Base-by-base conservation (phyloP, 2,329 filamentous ascomycete species). In the Cyphellophora europaea region DNA sequence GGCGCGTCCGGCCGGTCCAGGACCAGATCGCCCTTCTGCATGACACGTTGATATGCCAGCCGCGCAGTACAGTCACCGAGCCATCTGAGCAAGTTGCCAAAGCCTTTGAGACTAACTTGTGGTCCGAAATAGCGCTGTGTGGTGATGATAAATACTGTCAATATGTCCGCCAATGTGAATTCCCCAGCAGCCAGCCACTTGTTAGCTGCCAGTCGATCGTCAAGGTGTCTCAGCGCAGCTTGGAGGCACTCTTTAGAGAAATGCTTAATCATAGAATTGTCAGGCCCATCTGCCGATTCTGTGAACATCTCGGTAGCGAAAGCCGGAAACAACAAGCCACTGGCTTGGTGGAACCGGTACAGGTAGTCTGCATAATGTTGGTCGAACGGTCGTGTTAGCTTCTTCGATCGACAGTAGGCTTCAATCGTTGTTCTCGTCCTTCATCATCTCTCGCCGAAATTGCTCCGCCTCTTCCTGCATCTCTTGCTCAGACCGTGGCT, bases 391-490 rank as follows among this genome's bases (percentile, higher is more conserved):
- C n/a, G n/a, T n/a, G n/a, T n/a, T n/a, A n/a, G n/a, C n/a, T n/a
- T n/a, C n/a, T n/a, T n/a, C n/a, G n/a, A n/a, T n/a, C n/a, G n/a
- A n/a, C n/a, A n/a, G n/a, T n/a, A n/a, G n/a, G n/a, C n/a, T n/a
- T n/a, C n/a, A n/a, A n/a, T n/a, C n/a, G n/a, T n/a, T n/a, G n/a
- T n/a, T n/a, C n/a, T 42, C 53, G 45, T 60, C 56, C 35, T 53
- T 66, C 42, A 59, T 62, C 57, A 75, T 69, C 56, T 73, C 67
- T 30, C 53, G 53, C 37, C 71, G 73, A 50, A 88, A 76, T 64
- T 71, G 65, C 47, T 71, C 67, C 6, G 87, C 87, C 66, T 95
- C 89, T 6, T 67, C 67, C 43, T 69, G 66, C 89, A 96, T 95
- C 52, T 85, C 83, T 49, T 77, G 77, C 56, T 72, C 70, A 14